Evolutionary conservation across 2,329 filamentous ascomycete genomes (phyloP), one percentile per base, ranked within the genome.

Genomic region (Sporothrix schenckii): DNA sequence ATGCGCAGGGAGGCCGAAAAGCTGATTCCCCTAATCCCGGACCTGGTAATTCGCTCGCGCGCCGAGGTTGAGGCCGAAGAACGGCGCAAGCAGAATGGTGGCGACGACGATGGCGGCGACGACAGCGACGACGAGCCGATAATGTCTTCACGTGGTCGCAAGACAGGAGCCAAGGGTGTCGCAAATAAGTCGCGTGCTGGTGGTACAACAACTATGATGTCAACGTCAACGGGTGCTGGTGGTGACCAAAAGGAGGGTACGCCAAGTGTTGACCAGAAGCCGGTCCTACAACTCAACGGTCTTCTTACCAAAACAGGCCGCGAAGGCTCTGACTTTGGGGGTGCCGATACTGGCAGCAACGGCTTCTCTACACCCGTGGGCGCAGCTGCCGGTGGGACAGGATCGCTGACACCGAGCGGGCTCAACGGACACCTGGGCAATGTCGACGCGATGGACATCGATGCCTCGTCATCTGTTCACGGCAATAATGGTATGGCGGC

Each of bases 1-100:
- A 98, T 99, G 95, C 89, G 93, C 75, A 98, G 95, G 78, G 94
- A 98, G 81, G 97, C 95, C 0, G 94, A 98, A 81, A 98, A 97
- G 80, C 87, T 99, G 54, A 94, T 97, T 16, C 94, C 94, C 6
- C 83, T 98, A 53, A 99, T 99, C 72, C 95, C 95, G 0, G 95
- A 99, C 74, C 91, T 99, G 74, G 87, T 90, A 30, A 93, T 99
- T 73, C 88, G 93, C 74, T 92, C 97, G 74, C 91, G 95, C 73
- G 95, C 94, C 21, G 95, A 98, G 78, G 93, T 98, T 7, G 95
- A 99, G 80, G 92, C 92, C 19, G 92, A 95, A 75, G 89, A 91
- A 79, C 88, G 94, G 69, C 87, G 93, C 72, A 91, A 95, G 78
- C 92, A 96, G 76, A 92, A 94, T 72, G 93, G 95, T 66, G 91